Evolutionary conservation across 805 yeast genomes (phyloP).

Genomic region (Yamadazyma paraphyllophila): DNA sequence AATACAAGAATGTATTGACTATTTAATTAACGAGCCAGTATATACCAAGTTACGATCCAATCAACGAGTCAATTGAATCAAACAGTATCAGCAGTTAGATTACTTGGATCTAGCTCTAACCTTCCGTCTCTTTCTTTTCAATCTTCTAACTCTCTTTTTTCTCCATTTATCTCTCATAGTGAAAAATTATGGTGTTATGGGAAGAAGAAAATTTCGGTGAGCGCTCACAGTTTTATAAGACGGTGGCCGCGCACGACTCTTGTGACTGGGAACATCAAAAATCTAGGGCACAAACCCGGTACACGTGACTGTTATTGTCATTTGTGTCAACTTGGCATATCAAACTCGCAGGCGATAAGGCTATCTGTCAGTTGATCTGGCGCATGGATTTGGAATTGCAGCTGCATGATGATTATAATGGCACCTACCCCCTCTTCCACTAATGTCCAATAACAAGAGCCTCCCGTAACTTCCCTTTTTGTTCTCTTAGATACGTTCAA

Average conservation of each 20-base stretch:
- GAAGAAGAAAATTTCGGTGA: conserved; percentile 14
- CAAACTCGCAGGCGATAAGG: too few relatives aligned
- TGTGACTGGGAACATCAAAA: conserved; percentile 1
- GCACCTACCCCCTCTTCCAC: too few relatives aligned
- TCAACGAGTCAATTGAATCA: neutral
- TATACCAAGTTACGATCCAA: neutral
- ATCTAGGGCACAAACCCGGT: neutral
- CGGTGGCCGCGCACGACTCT: conserved; percentile 6
- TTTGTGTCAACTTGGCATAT: too few relatives aligned
- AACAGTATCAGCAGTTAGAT: conserved; percentile 46
- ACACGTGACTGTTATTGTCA: neutral
- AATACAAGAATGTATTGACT: conserved; percentile 8
- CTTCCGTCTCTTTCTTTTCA: conserved; percentile 99
- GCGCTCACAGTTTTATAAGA: conserved; percentile 6
- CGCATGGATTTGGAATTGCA: too few relatives aligned
- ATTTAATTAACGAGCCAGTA: conserved; percentile 7
- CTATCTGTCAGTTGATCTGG: too few relatives aligned
- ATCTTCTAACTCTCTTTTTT: conserved; percentile 99
- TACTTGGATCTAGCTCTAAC: conserved; percentile 99
- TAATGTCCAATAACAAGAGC: too few relatives aligned
- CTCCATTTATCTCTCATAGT: conserved; percentile 97
- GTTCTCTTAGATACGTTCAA: too few relatives aligned
- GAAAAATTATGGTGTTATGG: conserved; percentile 29
- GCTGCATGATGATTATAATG: too few relatives aligned
- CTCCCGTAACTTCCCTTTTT: too few relatives aligned